Base-by-base conservation (phyloP, 495 filamentous ascomycete species). In the Hypoxylon fragiforme region DNA sequence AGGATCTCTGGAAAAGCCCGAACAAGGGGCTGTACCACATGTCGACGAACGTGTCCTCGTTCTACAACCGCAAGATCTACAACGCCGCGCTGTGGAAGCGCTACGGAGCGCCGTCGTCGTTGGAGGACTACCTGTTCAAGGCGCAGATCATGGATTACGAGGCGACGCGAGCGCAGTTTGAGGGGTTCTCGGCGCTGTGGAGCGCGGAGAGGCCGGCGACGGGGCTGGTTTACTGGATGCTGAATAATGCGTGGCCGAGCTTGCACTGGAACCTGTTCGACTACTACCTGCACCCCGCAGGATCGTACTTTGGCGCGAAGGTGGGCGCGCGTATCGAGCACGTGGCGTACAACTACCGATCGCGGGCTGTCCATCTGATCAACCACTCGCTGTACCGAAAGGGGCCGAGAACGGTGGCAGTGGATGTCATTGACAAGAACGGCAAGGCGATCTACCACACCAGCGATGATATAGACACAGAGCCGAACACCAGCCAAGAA, bases 251-350 rank as follows among this genome's bases (percentile, higher is more conserved):
- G 0, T 86, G 83, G 78, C 84, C 85, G 7, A 80, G 73, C 35
- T 69, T 86, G 30, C 84, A 86, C 61, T 87, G 85, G 84, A 81
- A 83, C 47, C 58, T 86, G 1, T 84, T 85, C 63, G 84, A 86
- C 53, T 85, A 83, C 50, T 86, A 86, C 54, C 66, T 85, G 19
- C 74, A 71, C 15, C 77, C 83, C 0, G 77, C 75, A 3, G 84
- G 80, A 0, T 70, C 77, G 1, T 86, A 82, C 48, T 86, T 81
- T 40, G 85, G 85, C 0, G 73, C 79, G 3, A 85, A 85, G 56
- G 62, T 73, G 0, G 81, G 76, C 1, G 57, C 66, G 7, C 69
- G 81, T 7, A 36, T 63, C n/a, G 82, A 86, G 57, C 80, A 84
- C 43, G 79, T 81, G 3, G 78, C 73, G 0, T 86, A 79, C 46